A percentile compares a stretch with the other conserved stretches of the same genome.
Conservation (phyloP, 148 eudicot species). For the Polygonum maritimum region DNA sequence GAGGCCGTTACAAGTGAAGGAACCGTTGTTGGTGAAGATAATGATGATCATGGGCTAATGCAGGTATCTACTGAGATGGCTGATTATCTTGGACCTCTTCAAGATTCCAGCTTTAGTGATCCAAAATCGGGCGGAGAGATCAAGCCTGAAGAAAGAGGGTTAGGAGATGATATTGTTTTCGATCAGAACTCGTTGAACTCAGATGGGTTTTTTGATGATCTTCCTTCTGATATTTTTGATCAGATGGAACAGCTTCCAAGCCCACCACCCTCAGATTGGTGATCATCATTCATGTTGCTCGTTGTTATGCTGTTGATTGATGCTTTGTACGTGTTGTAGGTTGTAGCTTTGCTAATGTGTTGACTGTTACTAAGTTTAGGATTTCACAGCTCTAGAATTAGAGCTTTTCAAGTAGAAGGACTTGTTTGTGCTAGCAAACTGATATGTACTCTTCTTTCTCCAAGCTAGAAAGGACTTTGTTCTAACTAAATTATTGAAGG, state of each 20-base stretch:
- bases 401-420: background rate
- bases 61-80: too few species aligned
- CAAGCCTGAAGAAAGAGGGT: too few species aligned
- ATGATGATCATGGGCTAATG: too few species aligned
- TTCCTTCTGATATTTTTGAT: slow-evolving; percentile 74
- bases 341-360: background rate
- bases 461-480: background rate
- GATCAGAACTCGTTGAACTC: slow-evolving; percentile 21
- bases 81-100: too few species aligned
- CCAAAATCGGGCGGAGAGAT: background rate
- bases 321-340: background rate
- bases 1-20: background rate
- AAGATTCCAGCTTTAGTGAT: too few species aligned
- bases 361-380: background rate
- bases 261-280: slow-evolving; percentile 55
- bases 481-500: background rate
- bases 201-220: slow-evolving; percentile 60
- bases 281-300: slow-evolving; percentile 1
- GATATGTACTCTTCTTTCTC: background rate
- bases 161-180: too few species aligned
- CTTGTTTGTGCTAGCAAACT: background rate
- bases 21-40: background rate
- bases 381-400: background rate
- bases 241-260: slow-evolving; percentile 52
- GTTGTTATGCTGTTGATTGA: background rate